Conservation (phyloP, 148 eudicot genomes). For the Persicaria tinctoria region DNA sequence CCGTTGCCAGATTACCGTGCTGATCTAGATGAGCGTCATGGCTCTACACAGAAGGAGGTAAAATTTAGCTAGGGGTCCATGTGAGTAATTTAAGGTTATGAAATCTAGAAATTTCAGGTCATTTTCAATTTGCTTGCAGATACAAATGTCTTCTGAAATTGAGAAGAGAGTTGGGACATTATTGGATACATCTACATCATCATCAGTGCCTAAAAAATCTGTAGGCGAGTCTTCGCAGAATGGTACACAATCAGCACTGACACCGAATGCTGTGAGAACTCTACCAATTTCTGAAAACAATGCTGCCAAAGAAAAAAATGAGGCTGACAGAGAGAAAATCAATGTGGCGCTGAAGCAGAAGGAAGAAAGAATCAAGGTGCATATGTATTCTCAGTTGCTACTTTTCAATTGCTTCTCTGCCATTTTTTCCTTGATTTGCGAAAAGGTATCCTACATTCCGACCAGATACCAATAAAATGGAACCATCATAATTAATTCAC, state of each 20-base stretch:
- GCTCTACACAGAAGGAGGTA: conserved; percentile 91
- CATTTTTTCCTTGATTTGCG: background rate
- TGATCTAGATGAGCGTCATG: conserved; percentile 93
- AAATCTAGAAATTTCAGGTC: conserved; percentile 1
- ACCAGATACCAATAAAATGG: no score
- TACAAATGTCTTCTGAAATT: conserved; percentile 68
- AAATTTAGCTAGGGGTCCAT: background rate
- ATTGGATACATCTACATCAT: conserved; percentile 47
- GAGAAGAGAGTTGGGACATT: conserved; percentile 75
- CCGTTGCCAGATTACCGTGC: conserved; percentile 91
- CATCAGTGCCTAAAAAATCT: conserved; percentile 20
- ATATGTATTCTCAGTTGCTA: conserved; percentile 1
- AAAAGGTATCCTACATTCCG: background rate
- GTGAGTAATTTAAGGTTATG: background rate
- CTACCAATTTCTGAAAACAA: conserved; percentile 23
- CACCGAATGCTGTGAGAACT: conserved; percentile 21
- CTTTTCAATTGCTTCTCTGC: background rate
- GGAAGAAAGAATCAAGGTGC: conserved; percentile 72
- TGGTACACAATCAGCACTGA: conserved; percentile 21
- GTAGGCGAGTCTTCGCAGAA: conserved; percentile 40
- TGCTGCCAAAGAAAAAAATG: conserved; percentile 44
- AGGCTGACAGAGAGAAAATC: conserved; percentile 47
- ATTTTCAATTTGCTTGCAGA: conserved; percentile 37
- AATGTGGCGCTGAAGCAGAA: conserved; percentile 60
- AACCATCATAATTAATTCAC: background rate